Base-by-base conservation (phyloP, 768 basidiomycete species). In the Clitopilus hobsonii region DNA sequence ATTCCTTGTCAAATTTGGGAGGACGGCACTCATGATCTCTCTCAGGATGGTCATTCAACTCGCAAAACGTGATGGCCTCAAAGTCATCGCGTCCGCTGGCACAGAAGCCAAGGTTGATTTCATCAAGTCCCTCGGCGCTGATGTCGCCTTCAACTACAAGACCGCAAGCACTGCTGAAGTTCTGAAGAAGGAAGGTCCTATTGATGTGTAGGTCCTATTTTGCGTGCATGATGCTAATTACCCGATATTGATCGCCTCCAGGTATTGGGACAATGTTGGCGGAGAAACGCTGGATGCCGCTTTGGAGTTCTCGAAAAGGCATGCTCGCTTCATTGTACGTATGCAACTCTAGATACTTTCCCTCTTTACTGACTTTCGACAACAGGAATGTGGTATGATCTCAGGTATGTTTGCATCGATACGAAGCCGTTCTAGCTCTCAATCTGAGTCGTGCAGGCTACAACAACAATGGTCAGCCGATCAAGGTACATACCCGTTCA, bases 81-180 rank as follows among this genome's bases (percentile, higher is more conserved):
- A 84, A 60, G 88, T 90, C 32, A 86, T 91, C 49, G 85, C 80
- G 0, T 86, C 83, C 0, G 84, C 86, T 0, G 86, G 89, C 1
- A 80, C 81, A 0, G 85, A 89, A n/a, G 84, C 86, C 51, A 90
- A 91, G 67, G 85, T 90, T 6, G 65, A 72, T 4, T 86, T 79
- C 61, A 67, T 86, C 67, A 76, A 75, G 49, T 74, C 76, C 2
- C 59, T 87, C n/a, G 88, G 86, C 0, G 81, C 82, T 0, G 87
- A 91, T 59, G 77, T 85, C 5, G 82, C 76, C 0, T 89, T 88
- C 72, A 88, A 90, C 66, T 89, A 87, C 70, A 87, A 91, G 74
- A 88, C 77, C 0, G 71, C 72, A 0, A 70, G 71, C 48, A 82
- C 80, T 0, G 61, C 61, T 0, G 79, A 84, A 10, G 71, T 86